Base-by-base conservation (phyloP, 129 eudicot species). In the Pulicaria dysenterica region DNA sequence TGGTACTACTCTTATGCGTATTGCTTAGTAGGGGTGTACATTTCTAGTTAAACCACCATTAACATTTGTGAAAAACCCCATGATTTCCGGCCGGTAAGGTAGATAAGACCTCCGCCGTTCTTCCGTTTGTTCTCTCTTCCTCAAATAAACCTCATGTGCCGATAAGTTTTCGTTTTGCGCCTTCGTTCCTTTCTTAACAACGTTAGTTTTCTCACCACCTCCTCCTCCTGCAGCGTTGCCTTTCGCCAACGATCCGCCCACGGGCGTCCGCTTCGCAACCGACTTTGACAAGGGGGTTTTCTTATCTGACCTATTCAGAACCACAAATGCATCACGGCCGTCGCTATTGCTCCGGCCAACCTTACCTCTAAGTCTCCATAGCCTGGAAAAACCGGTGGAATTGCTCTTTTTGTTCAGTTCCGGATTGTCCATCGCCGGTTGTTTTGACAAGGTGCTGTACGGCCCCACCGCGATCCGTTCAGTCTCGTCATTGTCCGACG, bases 351-450 rank as follows among this genome's bases (percentile, higher is more conserved):
- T 78, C 80, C 96, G 64, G 12, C 50, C 55, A 34, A 83, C 39
- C 14, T 79, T 56, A 1, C 86, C 91, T 46, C 68, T 83, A 8
- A 90, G 71, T 74, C 95, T 81, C 95, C 91, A 85, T 5, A 83
- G 80, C 83, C 81, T 90, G n/a, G 97, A 90, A 63, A 90, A 90
- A 19, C 95, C 95, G 43, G 95, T 85, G 12, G 97, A 85, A 71
- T 83, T 87, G 64, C 97, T 90, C 83, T 90, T 90, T 74, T 80
- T 82, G 43, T 83, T 80, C 17, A 54, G 54, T 69, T 87, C 91
- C 43, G 78, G 79, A 40, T 62, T 62, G 13, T 62, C 68, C 7
- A 16, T 62, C 51, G 83, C 40, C 17, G 80, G 9, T 39, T 46
- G 76, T 70, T 67, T 74, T 38, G 80, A 38, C 90, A 85, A 80